phyloP scores from a whole-genome alignment of 306 rosid genomes.

The Sicyos edulis region DNA sequence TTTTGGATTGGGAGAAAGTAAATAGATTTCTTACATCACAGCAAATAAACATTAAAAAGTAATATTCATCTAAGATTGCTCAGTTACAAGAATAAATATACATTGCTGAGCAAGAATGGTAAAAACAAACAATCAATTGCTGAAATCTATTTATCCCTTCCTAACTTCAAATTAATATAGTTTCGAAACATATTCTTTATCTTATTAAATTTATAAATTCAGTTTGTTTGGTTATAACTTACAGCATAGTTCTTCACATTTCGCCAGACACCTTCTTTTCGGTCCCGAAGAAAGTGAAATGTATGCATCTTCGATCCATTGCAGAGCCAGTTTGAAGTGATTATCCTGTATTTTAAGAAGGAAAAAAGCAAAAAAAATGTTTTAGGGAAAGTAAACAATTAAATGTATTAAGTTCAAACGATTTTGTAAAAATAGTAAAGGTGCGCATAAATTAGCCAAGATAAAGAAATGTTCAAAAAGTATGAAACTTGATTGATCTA shows the following conservation, averaged over 20 bases:
- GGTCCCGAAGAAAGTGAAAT: background rate
- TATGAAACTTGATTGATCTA: background rate
- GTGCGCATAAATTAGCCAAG: no score
- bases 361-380: background rate
- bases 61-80: conserved; percentile 20
- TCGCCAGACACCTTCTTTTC: background rate
- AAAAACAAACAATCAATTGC: conserved; percentile 17
- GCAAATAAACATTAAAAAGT: conserved; percentile 1
- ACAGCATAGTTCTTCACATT: conserved; percentile 15
- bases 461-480: background rate
- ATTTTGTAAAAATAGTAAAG: no score
- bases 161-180: conserved; percentile 17
- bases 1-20: background rate
- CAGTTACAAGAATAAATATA: conserved; percentile 30
- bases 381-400: no score
- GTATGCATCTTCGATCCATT: background rate
- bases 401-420: no score
- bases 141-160: conserved; percentile 12
- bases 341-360: background rate
- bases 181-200: conserved; percentile 1
- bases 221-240: conserved; percentile 6
- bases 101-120: conserved; percentile 41
- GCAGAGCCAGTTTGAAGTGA: conserved; percentile 10
- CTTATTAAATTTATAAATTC: conserved; percentile 16
- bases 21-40: conserved; percentile 6